phyloP scores from a whole-genome alignment of 495 filamentous ascomycete species.

The Penicillium canescens region DNA sequence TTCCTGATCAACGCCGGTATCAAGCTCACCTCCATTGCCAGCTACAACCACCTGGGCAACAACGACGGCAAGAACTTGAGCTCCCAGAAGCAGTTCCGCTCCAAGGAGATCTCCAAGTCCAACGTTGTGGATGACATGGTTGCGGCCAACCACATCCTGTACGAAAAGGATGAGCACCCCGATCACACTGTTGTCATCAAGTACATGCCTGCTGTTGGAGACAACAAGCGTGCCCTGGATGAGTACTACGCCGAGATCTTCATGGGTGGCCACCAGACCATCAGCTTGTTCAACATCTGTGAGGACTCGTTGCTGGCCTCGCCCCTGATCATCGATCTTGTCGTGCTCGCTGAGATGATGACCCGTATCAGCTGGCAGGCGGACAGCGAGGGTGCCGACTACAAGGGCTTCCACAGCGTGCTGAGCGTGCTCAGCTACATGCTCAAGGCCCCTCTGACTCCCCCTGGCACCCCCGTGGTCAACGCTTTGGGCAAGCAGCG shows the following conservation, averaged over 20 bases:
- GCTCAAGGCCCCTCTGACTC: conserved; percentile 97
- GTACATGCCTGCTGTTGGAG: conserved; percentile 98
- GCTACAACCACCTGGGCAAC: conserved; percentile 99
- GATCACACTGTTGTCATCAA: conserved; percentile 93
- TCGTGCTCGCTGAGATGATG: conserved; percentile 93
- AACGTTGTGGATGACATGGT: conserved; percentile 99
- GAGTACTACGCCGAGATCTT: conserved; percentile 99
- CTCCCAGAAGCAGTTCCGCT: conserved; percentile 97
- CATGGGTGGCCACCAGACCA: conserved; percentile 97
- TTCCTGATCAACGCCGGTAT: conserved; percentile 98
- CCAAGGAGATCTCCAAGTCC: conserved; percentile 98
- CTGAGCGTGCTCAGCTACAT: conserved; percentile 98
- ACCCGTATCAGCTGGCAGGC: conserved; percentile 93
- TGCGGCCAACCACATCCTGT: conserved; percentile 87
- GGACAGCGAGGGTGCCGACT: conserved; percentile 61
- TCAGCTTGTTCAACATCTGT: conserved; percentile 97
- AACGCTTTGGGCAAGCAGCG: conserved; percentile 98
- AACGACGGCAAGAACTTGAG: conserved; percentile 99
- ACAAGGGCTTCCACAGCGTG: conserved; percentile 93
- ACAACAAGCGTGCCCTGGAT: conserved; percentile 98
- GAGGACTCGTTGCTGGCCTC: conserved; percentile 98
- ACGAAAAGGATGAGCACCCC: conserved; percentile 83
- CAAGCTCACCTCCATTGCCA: conserved; percentile 97
- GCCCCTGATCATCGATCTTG: conserved; percentile 95
- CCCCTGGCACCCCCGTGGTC: conserved; percentile 92